phyloP scores from a whole-genome alignment of 805 yeast species.

The Monosporozyma servazzii region DNA sequence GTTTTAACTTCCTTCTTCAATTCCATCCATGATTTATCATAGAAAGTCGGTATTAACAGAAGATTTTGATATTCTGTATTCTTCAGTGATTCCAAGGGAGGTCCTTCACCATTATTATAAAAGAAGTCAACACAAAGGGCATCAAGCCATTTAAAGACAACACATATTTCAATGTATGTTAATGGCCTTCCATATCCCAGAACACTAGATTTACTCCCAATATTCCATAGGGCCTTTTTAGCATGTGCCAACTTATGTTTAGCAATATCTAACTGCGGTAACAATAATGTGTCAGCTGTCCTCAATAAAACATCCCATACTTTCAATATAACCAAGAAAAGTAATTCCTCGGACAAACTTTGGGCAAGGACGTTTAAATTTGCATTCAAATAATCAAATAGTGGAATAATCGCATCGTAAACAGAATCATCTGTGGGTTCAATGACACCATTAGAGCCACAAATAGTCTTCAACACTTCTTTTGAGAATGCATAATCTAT shows the following conservation, averaged over 20 bases:
- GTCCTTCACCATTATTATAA: conserved; percentile 75
- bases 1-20: conserved; percentile 52
- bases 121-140: conserved; percentile 63
- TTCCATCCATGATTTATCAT: conserved; percentile 41
- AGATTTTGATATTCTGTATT: conserved; percentile 56
- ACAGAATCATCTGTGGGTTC: conserved; percentile 39
- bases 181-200: conserved; percentile 48
- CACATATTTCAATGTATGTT: conserved; percentile 52
- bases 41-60: conserved; percentile 53
- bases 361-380: conserved; percentile 58
- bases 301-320: conserved; percentile 71
- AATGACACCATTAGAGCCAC: conserved; percentile 41
- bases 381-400: conserved; percentile 64
- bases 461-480: conserved; percentile 44
- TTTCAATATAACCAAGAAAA: conserved; percentile 59
- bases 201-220: conserved; percentile 22
- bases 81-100: conserved; percentile 54
- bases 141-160: conserved; percentile 62
- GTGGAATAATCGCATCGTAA: conserved; percentile 60
- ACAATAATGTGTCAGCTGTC: conserved; percentile 58
- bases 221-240: conserved; percentile 31
- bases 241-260: conserved; percentile 24
- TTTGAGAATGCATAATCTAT: conserved; percentile 51
- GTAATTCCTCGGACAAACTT: conserved; percentile 44
- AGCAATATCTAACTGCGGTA: conserved; percentile 57